These are phyloP conservation scores for Paradendryphiella salina DNA, from an alignment of 2,329 filamentous ascomycete genomes.

Conservation along the genomic window DNA sequence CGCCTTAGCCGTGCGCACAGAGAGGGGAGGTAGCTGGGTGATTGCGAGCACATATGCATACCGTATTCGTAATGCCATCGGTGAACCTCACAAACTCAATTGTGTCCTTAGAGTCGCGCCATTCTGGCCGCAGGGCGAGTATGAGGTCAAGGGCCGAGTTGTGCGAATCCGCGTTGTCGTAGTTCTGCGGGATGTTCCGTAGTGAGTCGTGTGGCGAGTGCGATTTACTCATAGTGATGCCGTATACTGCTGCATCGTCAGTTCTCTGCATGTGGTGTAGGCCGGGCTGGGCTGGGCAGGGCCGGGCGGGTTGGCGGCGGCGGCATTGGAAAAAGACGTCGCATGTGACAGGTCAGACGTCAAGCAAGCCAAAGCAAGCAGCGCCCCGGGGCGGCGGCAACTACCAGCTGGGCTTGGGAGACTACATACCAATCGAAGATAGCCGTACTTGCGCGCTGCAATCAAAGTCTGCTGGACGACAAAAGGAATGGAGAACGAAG, in stretches of 20 bases:
- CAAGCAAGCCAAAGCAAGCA: not conserved
- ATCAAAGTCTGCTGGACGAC: not conserved
- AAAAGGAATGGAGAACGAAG: not conserved
- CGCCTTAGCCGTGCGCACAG: constrained; percentile 13
- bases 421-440: not conserved
- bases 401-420: not conserved
- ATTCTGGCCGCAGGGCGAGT: constrained; percentile 78
- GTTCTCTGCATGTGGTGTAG: constrained; percentile 1
- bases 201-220: constrained; percentile 41
- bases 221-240: constrained; percentile 31
- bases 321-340: not conserved
- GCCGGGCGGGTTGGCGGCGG: not conserved
- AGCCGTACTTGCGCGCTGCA: not conserved
- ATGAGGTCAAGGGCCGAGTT: constrained; percentile 79
- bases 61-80: constrained; percentile 96
- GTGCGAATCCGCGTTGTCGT: constrained; percentile 76
- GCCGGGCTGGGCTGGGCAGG: not conserved
- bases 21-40: not conserved
- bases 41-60: constrained; percentile 46
- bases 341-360: constrained; percentile 15
- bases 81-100: constrained; percentile 91
- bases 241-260: constrained; percentile 12
- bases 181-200: constrained; percentile 71
- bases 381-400: not conserved
- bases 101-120: constrained; percentile 71